These are phyloP conservation scores for Yarrowia deformans DNA, from an alignment of 805 yeast species.

Conservation along the genomic window DNA sequence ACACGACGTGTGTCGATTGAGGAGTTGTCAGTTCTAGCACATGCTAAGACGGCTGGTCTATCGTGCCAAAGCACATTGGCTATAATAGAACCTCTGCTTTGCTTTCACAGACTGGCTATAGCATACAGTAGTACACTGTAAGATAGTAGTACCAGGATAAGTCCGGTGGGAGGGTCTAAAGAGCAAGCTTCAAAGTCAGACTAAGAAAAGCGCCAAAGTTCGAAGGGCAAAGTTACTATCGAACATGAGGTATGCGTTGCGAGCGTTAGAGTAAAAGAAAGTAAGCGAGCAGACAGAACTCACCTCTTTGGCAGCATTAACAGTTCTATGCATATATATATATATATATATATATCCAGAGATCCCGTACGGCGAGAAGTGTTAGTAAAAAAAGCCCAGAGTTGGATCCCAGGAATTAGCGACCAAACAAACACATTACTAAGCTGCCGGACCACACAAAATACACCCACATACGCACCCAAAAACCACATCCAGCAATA, in stretches of 20 bases:
- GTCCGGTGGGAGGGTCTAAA: constrained; percentile 7
- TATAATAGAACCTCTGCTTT: background rate
- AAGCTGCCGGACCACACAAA: too few relatives aligned
- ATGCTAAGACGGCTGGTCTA: background rate
- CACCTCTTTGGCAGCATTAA: too few relatives aligned
- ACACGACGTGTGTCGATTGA: too few relatives aligned
- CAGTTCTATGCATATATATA: constrained; percentile 1
- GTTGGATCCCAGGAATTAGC: too few relatives aligned
- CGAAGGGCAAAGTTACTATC: background rate
- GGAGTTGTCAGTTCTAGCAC: background rate
- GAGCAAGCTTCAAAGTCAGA: background rate
- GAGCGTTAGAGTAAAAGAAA: too few relatives aligned
- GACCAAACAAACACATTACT: too few relatives aligned
- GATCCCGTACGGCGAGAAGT: background rate
- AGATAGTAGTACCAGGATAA: background rate
- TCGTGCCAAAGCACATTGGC: background rate
- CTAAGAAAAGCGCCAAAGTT: background rate
- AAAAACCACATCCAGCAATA: background rate
- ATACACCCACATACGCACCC: too few relatives aligned
- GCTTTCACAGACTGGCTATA: too few relatives aligned
- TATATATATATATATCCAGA: background rate
- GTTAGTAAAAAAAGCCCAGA: too few relatives aligned
- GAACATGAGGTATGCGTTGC: constrained; percentile 15
- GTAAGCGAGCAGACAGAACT: too few relatives aligned
- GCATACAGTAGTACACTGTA: too few relatives aligned